phyloP scores from a whole-genome alignment of 2,329 filamentous ascomycete species.

The Davidsoniella australis region DNA sequence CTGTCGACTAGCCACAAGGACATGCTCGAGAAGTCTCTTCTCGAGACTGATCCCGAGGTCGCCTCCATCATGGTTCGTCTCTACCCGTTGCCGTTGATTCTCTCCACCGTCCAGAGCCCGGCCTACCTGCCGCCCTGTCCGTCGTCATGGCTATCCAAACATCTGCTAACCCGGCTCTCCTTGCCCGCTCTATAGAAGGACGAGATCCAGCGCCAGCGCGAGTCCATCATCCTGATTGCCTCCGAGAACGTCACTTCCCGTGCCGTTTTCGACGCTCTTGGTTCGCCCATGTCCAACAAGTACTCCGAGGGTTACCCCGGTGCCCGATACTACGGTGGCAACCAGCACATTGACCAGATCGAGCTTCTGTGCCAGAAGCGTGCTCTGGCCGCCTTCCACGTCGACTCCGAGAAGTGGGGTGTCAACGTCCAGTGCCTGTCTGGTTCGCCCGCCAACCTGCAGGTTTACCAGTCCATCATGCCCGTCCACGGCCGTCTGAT shows the following conservation, averaged over 20 bases:
- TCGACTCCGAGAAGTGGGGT: constrained; percentile 82
- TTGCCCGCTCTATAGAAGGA: constrained; percentile 42
- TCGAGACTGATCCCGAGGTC: constrained; percentile 85
- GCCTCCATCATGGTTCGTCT: constrained; percentile 78
- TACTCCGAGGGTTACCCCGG: constrained; percentile 98
- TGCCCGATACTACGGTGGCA: constrained; percentile 96
- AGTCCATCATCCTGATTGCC: constrained; percentile 96
- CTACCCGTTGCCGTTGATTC: neutral
- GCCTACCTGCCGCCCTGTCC: neutral
- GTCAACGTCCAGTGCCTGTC: constrained; percentile 94
- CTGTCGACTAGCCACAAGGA: constrained; percentile 37
- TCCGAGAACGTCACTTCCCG: constrained; percentile 99
- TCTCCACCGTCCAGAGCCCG: neutral
- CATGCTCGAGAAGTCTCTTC: constrained; percentile 91
- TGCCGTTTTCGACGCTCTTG: constrained; percentile 92
- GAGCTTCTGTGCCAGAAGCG: constrained; percentile 90
- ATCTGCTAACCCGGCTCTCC: neutral
- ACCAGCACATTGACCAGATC: constrained; percentile 95
- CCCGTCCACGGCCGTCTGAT: constrained; percentile 89
- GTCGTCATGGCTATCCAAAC: neutral
- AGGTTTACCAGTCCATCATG: constrained; percentile 97
- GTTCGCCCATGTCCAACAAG: constrained; percentile 94
- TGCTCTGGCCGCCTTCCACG: constrained; percentile 78
- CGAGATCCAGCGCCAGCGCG: constrained; percentile 90
- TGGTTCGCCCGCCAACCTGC: constrained; percentile 88